Evolutionary conservation across 192 early-diverging fungal species (phyloP), one percentile per base, ranked within the genome.

Genomic region (Backusella luteola): DNA sequence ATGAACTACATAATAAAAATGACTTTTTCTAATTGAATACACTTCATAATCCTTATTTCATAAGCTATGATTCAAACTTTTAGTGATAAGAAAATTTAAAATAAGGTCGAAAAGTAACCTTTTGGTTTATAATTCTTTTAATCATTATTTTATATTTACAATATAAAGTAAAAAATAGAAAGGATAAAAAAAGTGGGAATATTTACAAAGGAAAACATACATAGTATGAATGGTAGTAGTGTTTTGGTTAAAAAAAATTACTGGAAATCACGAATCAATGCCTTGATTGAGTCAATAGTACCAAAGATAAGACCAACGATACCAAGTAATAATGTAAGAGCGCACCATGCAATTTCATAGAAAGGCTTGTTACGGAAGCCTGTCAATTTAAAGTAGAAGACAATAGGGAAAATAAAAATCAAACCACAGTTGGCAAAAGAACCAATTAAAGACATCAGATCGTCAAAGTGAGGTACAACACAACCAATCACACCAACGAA

Each of bases 331-430:
- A 92, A 68, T 44, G 90, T 90, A 29, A 88, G 49, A 68, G 85
- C 75, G 26, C 84, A 87, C 81, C 88, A 84, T 29, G 84, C 72
- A 59, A 89, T 77, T 74, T 89, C 83, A 46, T 81, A 80, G 29
- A 69, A 34, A 34, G 76, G 76, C 38, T 81, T 81, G 76, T 81
- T 81, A 29, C 80, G 76, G 34, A 77, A 56, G 19, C 94, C 94
- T 73, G 90, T 88, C 56, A 96, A 77, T 83, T 89, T 90, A 66
- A 92, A 84, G 70, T 95, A 93, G 81, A 89, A 95, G 12, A 94
- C 38, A 35, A 95, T 87, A 0, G 95, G 95, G 41, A 96, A 86
- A 67, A 95, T 84, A 75, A 96, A 96, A 84, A 96, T 94, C 23
- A 95, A 85, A 32, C 87, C 83, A 53, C 87, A 91, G 74, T 93